Evolutionary conservation across 805 yeast genomes (phyloP), one percentile per base, ranked within the genome.

Genomic region (Candida tammaniensis): DNA sequence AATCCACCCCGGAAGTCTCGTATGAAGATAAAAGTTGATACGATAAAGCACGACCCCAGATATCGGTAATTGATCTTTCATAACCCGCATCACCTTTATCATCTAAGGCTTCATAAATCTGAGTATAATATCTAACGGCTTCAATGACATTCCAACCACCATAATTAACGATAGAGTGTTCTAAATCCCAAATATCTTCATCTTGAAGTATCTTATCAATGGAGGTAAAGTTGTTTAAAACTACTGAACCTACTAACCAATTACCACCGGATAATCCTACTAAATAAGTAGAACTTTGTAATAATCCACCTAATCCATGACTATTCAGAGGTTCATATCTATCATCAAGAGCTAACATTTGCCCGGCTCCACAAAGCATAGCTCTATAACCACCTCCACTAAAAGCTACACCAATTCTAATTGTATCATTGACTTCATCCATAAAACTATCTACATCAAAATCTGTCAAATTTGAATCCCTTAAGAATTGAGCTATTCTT

Each of bases 291-390:
- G 88, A 52, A 3, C 84, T 60, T 51, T 83, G 88, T 24, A 87
- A 60, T 16, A 88, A 57, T 5, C 95, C 94, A 24, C 95, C 94
- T 30, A 87, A 57, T 10, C 88, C 87, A 23, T 61, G 53, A 4
- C 69, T 65, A 17, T 61, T 61, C 4, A 77, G 65, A 36, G 70
- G 73, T 7, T 51, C 59, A 4, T 87, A 79, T 47, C 95, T 65
- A 51, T 78, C 78, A 57, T 87, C 96, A 37, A 85, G 59, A 0
- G 91, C 95, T 1, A 89, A 63, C 20, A 88, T 61, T 56, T 82
- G 80, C 25, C 96, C 96, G 8, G 95, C 96, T 1, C 95, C 96
- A 39, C 44, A 34, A 70, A 81, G 68, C 89, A 87, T 85, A 21
- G 96, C 94, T 42, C 96, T 72, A 57, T 85, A 87, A 3, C 96